Percentiles rank a stretch among this genome's conserved stretches.
Conservation (phyloP, 768 basidiomycete species). For the Termitomyces sp. region DNA sequence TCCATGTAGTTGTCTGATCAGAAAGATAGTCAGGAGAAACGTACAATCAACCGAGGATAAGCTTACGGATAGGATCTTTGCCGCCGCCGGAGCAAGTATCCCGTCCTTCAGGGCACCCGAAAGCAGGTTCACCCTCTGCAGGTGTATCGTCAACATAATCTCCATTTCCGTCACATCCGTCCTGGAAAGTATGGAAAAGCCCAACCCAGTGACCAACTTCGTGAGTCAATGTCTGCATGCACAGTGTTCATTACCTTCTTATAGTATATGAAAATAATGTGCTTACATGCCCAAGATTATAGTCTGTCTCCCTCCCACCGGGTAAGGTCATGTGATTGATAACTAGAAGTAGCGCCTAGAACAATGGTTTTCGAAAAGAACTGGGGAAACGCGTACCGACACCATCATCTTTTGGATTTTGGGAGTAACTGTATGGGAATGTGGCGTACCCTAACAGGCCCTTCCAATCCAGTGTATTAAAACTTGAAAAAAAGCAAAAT, state of each 20-base stretch:
- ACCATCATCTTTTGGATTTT: slow-evolving; percentile 41
- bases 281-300: slow-evolving; percentile 36
- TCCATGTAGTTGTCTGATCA: slow-evolving; percentile 48
- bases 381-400: slow-evolving; percentile 17
- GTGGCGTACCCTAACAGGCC: slow-evolving; percentile 52
- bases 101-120: slow-evolving; percentile 33
- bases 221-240: slow-evolving; percentile 39
- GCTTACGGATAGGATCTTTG: slow-evolving; percentile 38
- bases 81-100: slow-evolving; percentile 34
- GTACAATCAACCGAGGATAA: background rate
- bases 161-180: slow-evolving; percentile 34
- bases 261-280: slow-evolving; percentile 4
- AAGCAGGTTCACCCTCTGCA: slow-evolving; percentile 36
- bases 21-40: background rate
- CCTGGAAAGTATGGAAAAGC: slow-evolving; percentile 56
- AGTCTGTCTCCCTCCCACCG: slow-evolving; percentile 34
- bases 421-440: slow-evolving; percentile 39
- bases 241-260: background rate
- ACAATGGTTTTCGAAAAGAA: background rate
- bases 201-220: slow-evolving; percentile 61
- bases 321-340: slow-evolving; percentile 36
- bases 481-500: background rate
- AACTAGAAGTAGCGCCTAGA: slow-evolving; percentile 5
- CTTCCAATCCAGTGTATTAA: slow-evolving; percentile 7
- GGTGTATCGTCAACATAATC: slow-evolving; percentile 45